Conservation (phyloP, 345 rosid species). For the Nephelium lappaceum region DNA sequence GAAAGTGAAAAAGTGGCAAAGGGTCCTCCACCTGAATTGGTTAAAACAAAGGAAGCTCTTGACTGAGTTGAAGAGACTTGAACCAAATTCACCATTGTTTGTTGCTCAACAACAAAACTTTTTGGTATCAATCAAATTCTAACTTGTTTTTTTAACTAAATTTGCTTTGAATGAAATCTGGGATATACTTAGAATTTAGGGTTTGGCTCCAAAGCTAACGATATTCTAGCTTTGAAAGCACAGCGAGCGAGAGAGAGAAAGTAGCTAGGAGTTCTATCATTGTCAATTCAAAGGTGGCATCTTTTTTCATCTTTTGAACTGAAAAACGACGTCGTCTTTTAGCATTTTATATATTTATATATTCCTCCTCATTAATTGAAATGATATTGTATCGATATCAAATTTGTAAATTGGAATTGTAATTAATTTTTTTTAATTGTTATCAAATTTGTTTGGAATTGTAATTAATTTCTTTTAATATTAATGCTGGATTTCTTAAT, state of each 20-base stretch:
- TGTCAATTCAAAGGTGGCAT: neutral
- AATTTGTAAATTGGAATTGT: no score
- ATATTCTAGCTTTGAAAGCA: neutral
- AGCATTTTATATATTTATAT: neutral
- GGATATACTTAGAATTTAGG: neutral
- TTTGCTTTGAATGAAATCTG: neutral
- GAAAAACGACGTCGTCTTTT: neutral
- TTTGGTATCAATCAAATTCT: neutral
- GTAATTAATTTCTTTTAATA: no score
- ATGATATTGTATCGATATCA: no score
- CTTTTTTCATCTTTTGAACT: neutral
- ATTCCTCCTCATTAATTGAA: no score
- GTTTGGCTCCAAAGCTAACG: neutral
- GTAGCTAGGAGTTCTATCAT: neutral
- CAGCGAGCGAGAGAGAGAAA: neutral
- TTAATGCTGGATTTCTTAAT: no score
- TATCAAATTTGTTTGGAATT: no score
- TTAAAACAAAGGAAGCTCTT: neutral
- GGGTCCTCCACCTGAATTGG: neutral
- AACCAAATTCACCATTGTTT: slow-evolving; percentile 19
- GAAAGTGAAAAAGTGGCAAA: slow-evolving; percentile 12
- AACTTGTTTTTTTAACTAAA: neutral
- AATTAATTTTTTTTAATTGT: no score
- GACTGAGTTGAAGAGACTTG: slow-evolving; percentile 9
- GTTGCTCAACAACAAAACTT: neutral